Evolutionary conservation across 2,329 filamentous ascomycete species (phyloP).

Genomic region (Phoma sp.): DNA sequence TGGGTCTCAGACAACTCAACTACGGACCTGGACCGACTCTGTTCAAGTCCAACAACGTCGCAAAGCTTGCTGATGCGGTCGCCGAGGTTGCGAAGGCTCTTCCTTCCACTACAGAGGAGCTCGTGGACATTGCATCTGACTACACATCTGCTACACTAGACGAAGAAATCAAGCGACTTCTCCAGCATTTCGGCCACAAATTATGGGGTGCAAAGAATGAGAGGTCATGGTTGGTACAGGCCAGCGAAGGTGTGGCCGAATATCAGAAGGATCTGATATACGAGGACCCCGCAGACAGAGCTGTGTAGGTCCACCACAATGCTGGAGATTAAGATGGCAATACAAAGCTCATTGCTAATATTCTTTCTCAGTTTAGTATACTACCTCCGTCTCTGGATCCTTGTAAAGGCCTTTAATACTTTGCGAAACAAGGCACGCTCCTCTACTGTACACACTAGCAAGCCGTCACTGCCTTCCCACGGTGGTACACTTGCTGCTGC

Average conservation of each 20-base stretch:
- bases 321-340: neutral
- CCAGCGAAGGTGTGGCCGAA: neutral
- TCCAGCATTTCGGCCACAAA: neutral
- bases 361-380: neutral
- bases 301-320: neutral
- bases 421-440: neutral
- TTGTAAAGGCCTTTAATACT: constrained; percentile 13
- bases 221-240: constrained; percentile 7
- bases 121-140: constrained; percentile 2
- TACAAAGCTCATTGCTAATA: neutral
- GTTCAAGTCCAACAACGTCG: neutral
- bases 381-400: constrained; percentile 14
- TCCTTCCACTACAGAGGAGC: neutral
- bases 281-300: neutral
- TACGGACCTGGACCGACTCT: neutral
- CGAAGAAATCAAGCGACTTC: neutral
- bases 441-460: neutral
- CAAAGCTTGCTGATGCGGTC: constrained; percentile 7
- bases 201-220: constrained; percentile 2
- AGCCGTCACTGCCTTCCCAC: neutral
- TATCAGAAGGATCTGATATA: constrained; percentile 6
- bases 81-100: neutral
- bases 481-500: neutral
- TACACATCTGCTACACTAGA: neutral
- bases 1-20: constrained; percentile 13